Conservation (phyloP, 305 asterid species). For the Fraxinus platypoda region DNA sequence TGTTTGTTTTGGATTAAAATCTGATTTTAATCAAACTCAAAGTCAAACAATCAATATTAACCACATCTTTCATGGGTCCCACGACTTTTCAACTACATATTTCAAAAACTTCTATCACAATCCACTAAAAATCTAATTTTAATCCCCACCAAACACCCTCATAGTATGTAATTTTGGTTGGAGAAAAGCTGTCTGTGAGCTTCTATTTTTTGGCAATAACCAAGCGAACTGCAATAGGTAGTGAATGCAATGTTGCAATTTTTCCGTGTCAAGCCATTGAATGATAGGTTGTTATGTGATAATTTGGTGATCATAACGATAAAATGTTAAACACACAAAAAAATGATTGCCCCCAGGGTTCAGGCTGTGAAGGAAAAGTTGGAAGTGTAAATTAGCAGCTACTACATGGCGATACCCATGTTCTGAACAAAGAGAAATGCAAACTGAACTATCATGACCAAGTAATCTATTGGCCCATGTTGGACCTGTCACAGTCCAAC, state of each 20-base stretch:
- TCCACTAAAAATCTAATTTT: too few relatives aligned
- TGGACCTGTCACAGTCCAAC: neutral
- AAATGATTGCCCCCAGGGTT: neutral
- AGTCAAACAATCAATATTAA: too few relatives aligned
- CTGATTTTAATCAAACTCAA: too few relatives aligned
- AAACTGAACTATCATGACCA: too few relatives aligned
- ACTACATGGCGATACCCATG: neutral
- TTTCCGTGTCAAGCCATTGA: neutral
- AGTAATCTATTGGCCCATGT: too few relatives aligned
- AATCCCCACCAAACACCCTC: too few relatives aligned
- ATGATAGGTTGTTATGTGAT: neutral
- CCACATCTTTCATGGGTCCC: too few relatives aligned
- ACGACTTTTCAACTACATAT: too few relatives aligned
- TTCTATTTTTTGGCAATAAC: neutral
- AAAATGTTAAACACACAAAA: neutral
- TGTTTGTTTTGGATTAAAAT: too few relatives aligned
- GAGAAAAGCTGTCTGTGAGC: neutral
- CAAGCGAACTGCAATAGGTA: neutral
- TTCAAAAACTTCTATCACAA: too few relatives aligned
- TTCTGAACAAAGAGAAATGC: too few relatives aligned
- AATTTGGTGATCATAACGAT: neutral
- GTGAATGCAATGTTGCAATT: neutral
- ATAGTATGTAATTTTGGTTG: neutral
- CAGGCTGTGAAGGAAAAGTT: neutral
- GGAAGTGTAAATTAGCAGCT: neutral